Evolutionary conservation across 2,329 filamentous ascomycete species (phyloP), one percentile per base, ranked within the genome.

Genomic region (Mycosphaerella arachidis): DNA sequence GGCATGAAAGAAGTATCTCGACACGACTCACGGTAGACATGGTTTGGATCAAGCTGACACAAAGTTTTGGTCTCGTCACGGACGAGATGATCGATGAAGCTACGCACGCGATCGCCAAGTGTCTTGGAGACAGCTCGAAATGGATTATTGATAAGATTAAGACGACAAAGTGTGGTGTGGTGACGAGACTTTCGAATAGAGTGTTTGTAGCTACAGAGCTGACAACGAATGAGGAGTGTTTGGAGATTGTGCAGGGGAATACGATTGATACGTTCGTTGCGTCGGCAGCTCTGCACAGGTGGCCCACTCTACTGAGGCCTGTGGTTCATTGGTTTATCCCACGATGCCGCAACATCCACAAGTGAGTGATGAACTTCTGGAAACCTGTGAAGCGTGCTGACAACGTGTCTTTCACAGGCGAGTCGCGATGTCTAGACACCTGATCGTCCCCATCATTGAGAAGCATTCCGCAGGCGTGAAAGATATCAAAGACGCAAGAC

Each of bases 121-220:
- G 29, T 33, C 31, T 58, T 20, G 45, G 52, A 7, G 51, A 58
- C 2, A 9, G 13, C 5, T 52, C n/a, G 40, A 62, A 53, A 27
- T 63, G 54, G 60, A 61, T 18, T n/a, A 53, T 18, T 18, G 56
- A 29, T 53, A 35, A 48, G 29, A 60, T 55, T 24, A 65, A 68
- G 56, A 31, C 60, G 16, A 58, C 61, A n/a, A 53, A 75, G 35
- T 69, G 72, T 1, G 65, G 67, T 1, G 63, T 78, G 5, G 70
- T 78, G 24, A 71, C 73, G 13, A 73, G 75, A n/a, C 64, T 76
- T 6, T 75, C 75, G 0, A 72, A 73, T 2, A 71, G 76, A 18
- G 66, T 78, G 43, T 74, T 78, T 51, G 67, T 74, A 33, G 75
- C 77, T 12, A 66, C 72, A 6, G 61, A 63, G 16, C 63, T 76